These are phyloP conservation scores for Phytophthora europaea DNA, from an alignment of 352 stramenopile genomes.

Conservation along the genomic window DNA sequence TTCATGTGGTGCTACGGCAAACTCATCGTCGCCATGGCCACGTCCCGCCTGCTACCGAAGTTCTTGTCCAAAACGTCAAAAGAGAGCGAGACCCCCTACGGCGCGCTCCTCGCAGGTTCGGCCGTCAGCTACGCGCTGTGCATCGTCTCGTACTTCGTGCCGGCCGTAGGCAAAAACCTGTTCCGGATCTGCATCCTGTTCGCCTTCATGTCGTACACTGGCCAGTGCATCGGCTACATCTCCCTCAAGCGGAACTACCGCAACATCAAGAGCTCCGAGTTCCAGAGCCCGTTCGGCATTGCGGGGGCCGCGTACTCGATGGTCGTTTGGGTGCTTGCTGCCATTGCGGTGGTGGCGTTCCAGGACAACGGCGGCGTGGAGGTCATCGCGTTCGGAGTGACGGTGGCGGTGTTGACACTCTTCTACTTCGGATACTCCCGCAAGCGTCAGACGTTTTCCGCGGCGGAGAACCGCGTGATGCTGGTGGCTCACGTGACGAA, in stretches of 20 bases:
- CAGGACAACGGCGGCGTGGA: constrained; percentile 38
- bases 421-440: constrained; percentile 54
- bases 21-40: constrained; percentile 58
- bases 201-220: constrained; percentile 51
- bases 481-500: constrained; percentile 58
- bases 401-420: constrained; percentile 21
- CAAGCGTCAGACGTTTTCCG: constrained; percentile 49
- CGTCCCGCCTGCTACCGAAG: constrained; percentile 46
- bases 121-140: constrained; percentile 48
- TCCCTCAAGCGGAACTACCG: constrained; percentile 46
- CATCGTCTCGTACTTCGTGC: constrained; percentile 38
- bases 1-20: constrained; percentile 72
- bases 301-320: constrained; percentile 40
- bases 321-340: constrained; percentile 34
- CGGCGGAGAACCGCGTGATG: constrained; percentile 51
- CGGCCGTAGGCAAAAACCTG: constrained; percentile 29
- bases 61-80: constrained; percentile 35
- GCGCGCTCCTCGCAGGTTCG: constrained; percentile 32
- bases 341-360: constrained; percentile 38
- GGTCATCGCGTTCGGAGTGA: constrained; percentile 26
- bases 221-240: constrained; percentile 55
- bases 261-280: constrained; percentile 53
- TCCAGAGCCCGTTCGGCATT: constrained; percentile 50
- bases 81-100: constrained; percentile 33
- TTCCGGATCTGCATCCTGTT: constrained; percentile 45